Base-by-base conservation (phyloP, 176 grass and related monocot species). In the Musa schizocarpa region DNA sequence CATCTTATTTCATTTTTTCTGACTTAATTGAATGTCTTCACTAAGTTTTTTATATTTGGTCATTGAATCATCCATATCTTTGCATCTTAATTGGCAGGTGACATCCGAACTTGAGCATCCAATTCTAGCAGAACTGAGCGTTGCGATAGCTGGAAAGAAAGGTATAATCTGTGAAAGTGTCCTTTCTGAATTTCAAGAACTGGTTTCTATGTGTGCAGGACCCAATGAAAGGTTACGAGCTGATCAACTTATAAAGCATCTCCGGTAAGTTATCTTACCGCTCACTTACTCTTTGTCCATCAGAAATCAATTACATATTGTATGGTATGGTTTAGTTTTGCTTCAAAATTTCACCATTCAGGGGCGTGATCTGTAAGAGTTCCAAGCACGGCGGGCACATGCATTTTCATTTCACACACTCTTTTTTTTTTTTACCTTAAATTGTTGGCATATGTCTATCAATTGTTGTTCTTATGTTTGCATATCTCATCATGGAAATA, bases 151-250 rank as follows among this genome's bases (percentile, higher is more conserved):
- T 23, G 84, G 77, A 65, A 98, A 93, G 62, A 88, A 87, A 68
- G 89, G 90, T 76, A 84, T 91, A 69, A 56, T 91, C 67, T 98
- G 88, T 78, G 69, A 82, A 81, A 89, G 83, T 24, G 84, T 88
- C 71, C 69, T 54, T 13, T 85, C 58, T 1, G 95, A 93, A 69
- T 91, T 93, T 74, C 81, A 80, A 68, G 86, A 93, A 84, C 85
- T 98, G 76, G 88, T 91, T 86, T 85, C 78, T 4, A 89, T 89
- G 82, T 93, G 88, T 61, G 88, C 86, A 53, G 95, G 90, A 21
- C 80, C 80, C 26, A 79, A 81, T 54, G 95, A 98, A 84, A 91
- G 83, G 77, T 65, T 48, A 11, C 89, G 90, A 85, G 84, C 90
- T 79, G 83, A 5, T 79, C 64, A 79, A 49, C 79, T 94, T 65